Evolutionary conservation across 805 yeast genomes (phyloP).

Genomic region (Komagataella mondaviorum): DNA sequence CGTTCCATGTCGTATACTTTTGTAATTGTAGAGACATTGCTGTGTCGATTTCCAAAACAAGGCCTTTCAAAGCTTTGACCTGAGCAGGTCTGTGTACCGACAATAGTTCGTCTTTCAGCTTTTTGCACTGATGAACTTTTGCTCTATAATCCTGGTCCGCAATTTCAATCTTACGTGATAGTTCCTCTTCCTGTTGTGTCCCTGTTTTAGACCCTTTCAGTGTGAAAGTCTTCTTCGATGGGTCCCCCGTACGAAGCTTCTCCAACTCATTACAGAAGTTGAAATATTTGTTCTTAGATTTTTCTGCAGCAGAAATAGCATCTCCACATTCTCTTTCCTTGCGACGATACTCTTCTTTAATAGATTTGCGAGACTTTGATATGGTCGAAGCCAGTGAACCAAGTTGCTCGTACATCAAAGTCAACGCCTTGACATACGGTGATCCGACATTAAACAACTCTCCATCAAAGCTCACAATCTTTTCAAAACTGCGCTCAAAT

Average conservation of each 20-base stretch:
- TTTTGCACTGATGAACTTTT: constrained; percentile 60
- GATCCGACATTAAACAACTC: constrained; percentile 53
- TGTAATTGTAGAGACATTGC: constrained; percentile 83
- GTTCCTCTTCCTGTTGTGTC: constrained; percentile 84
- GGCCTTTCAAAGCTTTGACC: constrained; percentile 56
- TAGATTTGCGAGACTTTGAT: constrained; percentile 55
- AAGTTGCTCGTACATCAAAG: constrained; percentile 78
- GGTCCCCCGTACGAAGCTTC: constrained; percentile 67
- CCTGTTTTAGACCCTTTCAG: constrained; percentile 69
- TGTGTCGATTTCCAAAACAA: constrained; percentile 77
- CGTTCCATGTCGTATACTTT: constrained; percentile 79
- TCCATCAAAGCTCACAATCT: constrained; percentile 68
- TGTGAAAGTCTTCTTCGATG: constrained; percentile 69
- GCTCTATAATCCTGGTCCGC: constrained; percentile 83
- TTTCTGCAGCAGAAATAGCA: constrained; percentile 72
- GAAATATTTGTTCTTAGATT: constrained; percentile 69
- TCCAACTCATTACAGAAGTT: constrained; percentile 81
- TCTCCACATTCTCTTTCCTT: constrained; percentile 80
- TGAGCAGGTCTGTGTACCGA: constrained; percentile 66
- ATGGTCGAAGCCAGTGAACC: constrained; percentile 56
- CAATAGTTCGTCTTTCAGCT: constrained; percentile 60
- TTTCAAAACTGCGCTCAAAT: constrained; percentile 51
- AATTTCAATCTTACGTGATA: constrained; percentile 61
- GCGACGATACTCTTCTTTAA: constrained; percentile 72
- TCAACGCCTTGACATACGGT: constrained; percentile 67